A percentile compares a stretch with the other conserved stretches of the same genome.
Evolutionary conservation across 371 early-diverging fungal genomes (phyloP).

Genomic region (Mucor ambiguus): DNA sequence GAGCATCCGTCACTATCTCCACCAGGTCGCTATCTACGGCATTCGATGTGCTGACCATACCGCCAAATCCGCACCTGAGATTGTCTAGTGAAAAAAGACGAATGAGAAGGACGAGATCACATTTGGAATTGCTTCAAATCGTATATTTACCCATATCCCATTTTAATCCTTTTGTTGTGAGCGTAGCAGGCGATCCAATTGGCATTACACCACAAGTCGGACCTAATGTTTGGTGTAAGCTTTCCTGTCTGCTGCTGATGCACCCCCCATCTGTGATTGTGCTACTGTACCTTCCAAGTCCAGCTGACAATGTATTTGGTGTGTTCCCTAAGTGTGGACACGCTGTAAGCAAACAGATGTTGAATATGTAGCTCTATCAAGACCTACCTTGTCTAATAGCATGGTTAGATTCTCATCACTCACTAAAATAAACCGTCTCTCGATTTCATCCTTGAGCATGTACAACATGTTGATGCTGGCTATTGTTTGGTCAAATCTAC

Average conservation of each 20-base stretch:
- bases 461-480: slow-evolving; percentile 73
- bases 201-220: slow-evolving; percentile 92
- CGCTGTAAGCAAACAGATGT: background rate
- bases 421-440: slow-evolving; percentile 61
- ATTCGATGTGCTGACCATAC: slow-evolving; percentile 82
- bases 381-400: slow-evolving; percentile 64
- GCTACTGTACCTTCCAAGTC: slow-evolving; percentile 63
- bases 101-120: background rate
- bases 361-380: no score
- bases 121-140: no score
- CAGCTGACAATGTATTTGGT: slow-evolving; percentile 64
- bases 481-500: slow-evolving; percentile 91
- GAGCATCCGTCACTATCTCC: slow-evolving; percentile 63
- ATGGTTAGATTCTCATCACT: slow-evolving; percentile 77
- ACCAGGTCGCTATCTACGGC: slow-evolving; percentile 59
- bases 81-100: slow-evolving; percentile 32
- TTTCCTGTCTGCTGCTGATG: background rate
- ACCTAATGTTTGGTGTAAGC: slow-evolving; percentile 33
- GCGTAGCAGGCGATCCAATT: slow-evolving; percentile 61
- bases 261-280: background rate
- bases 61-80: slow-evolving; percentile 64
- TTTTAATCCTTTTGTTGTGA: slow-evolving; percentile 77
- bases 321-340: slow-evolving; percentile 52
- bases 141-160: slow-evolving; percentile 80
- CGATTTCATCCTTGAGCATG: slow-evolving; percentile 47